These are phyloP conservation scores for Populus hybrid DNA, from an alignment of 441 rosid genomes.

Conservation along the genomic window DNA sequence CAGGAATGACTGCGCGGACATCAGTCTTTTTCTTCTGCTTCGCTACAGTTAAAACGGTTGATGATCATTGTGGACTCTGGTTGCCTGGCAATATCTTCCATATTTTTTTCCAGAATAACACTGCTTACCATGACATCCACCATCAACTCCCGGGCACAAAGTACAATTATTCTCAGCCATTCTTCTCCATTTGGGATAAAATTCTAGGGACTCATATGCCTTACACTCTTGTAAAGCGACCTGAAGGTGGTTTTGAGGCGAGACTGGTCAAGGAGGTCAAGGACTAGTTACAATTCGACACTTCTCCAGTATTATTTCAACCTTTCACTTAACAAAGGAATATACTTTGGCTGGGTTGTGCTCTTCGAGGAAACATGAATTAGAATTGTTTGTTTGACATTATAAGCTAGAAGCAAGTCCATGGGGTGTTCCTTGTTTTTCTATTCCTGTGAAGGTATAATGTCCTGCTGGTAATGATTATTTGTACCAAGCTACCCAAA, in stretches of 20 bases:
- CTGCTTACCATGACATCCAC: conserved; percentile 93
- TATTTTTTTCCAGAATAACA: conserved; percentile 72
- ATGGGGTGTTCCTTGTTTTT: not conserved
- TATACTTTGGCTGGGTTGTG: not conserved
- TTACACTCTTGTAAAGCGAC: conserved; percentile 72
- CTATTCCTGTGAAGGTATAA: not conserved
- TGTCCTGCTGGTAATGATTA: not conserved
- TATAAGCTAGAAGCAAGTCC: not conserved
- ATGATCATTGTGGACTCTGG: conserved; percentile 91
- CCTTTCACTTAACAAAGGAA: not conserved
- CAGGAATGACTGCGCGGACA: conserved; percentile 88
- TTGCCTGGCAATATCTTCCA: conserved; percentile 96
- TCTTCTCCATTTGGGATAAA: conserved; percentile 89
- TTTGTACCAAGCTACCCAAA: not conserved
- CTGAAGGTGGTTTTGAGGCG: conserved; percentile 71
- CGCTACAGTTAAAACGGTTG: conserved; percentile 88
- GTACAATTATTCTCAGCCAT: conserved; percentile 94
- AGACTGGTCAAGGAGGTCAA: not conserved
- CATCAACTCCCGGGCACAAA: conserved; percentile 91
- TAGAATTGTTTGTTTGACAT: not conserved
- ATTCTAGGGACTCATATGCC: conserved; percentile 93
- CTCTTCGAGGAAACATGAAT: not conserved
- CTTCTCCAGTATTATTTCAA: not conserved
- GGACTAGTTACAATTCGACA: not conserved
- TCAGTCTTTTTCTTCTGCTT: conserved; percentile 92